phyloP scores from a whole-genome alignment of 495 filamentous ascomycete genomes.

The Podospora appendiculata region DNA sequence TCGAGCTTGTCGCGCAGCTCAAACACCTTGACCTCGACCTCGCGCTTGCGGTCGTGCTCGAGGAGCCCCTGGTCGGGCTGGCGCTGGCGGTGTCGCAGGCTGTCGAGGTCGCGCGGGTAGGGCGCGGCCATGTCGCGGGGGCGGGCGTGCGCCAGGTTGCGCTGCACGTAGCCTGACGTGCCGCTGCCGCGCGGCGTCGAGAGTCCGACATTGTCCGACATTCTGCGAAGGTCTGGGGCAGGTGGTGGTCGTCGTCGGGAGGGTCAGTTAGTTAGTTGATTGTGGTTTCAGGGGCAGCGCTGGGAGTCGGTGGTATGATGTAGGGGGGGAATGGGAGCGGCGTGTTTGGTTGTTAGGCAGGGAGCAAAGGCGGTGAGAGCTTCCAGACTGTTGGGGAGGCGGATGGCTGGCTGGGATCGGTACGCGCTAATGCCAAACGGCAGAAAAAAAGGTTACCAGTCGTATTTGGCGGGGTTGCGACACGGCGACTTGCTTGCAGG shows the following conservation, averaged over 20 bases:
- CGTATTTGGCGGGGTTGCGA: neutral
- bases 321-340: neutral
- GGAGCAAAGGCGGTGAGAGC: neutral
- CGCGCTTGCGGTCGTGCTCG: conserved; percentile 82
- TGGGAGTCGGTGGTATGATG: neutral
- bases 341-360: neutral
- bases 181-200: conserved; percentile 89
- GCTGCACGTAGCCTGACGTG: conserved; percentile 95
- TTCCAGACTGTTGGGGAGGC: neutral
- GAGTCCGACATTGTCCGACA: conserved; percentile 98
- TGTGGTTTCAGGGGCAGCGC: too few relatives aligned
- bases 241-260: too few relatives aligned
- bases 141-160: conserved; percentile 80
- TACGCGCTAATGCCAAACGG: neutral
- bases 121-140: conserved; percentile 60
- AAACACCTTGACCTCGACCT: conserved; percentile 86
- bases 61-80: conserved; percentile 87
- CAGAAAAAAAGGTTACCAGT: neutral
- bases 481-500: neutral
- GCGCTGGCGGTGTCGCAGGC: conserved; percentile 61
- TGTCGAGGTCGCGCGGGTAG: conserved; percentile 56
- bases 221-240: conserved; percentile 28
- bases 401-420: neutral
- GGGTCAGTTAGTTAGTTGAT: too few relatives aligned
- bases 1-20: conserved; percentile 84